Percentiles rank a stretch among this genome's conserved stretches.
phyloP scores from a whole-genome alignment of 192 early-diverging fungal genomes.

The Backusella macrospora region DNA sequence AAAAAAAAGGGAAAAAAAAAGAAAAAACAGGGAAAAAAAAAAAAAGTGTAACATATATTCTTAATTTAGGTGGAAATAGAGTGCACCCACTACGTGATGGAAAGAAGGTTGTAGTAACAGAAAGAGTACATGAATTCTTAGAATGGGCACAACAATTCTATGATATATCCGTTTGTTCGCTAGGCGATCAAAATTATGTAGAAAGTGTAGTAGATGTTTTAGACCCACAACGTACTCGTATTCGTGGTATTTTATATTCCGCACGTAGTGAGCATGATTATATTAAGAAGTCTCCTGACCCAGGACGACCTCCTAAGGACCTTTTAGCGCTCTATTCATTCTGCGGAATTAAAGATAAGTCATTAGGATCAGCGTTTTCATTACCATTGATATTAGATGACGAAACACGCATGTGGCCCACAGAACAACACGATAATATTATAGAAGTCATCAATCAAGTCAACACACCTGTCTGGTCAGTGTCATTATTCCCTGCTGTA shows the following conservation, averaged over 20 bases:
- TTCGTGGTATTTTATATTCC: conserved; percentile 65
- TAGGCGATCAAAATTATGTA: conserved; percentile 79
- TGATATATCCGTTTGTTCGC: conserved; percentile 77
- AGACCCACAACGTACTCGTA: conserved; percentile 58
- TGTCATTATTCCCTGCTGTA: conserved; percentile 66
- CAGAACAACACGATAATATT: conserved; percentile 76
- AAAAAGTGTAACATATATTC: background rate
- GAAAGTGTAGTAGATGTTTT: conserved; percentile 66
- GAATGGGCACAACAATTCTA: conserved; percentile 68
- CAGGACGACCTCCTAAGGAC: conserved; percentile 66
- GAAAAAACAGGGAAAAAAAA: background rate
- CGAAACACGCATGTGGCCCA: conserved; percentile 69
- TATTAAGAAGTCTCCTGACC: conserved; percentile 49
- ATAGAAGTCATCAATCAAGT: conserved; percentile 68
- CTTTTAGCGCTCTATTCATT: conserved; percentile 69
- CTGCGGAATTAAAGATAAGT: conserved; percentile 49
- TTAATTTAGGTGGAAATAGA: conserved; percentile 57
- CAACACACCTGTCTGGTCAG: conserved; percentile 61
- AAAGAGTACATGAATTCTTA: conserved; percentile 71
- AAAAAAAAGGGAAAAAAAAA: conserved; percentile 22
- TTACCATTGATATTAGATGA: conserved; percentile 75
- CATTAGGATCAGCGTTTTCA: conserved; percentile 44
- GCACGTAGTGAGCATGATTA: conserved; percentile 71
- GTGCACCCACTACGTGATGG: conserved; percentile 63
- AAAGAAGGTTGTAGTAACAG: conserved; percentile 62